These are phyloP conservation scores for Tephrocybe sp. DNA, from an alignment of 768 basidiomycete genomes.

Conservation along the genomic window DNA sequence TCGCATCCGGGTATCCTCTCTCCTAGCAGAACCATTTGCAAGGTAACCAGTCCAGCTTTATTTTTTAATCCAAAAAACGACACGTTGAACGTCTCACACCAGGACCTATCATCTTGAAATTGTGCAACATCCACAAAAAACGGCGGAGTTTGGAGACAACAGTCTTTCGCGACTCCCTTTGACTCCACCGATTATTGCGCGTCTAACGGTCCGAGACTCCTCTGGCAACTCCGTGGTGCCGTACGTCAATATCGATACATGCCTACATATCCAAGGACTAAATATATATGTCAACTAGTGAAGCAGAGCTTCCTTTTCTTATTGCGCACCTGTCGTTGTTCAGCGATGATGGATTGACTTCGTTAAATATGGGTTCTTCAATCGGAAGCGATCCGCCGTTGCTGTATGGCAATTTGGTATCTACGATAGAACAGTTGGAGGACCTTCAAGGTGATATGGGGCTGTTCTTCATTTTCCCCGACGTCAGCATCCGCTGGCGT, in stretches of 20 bases:
- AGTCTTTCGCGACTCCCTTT: slow-evolving; percentile 78
- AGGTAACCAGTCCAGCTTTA: slow-evolving; percentile 34
- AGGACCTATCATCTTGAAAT: slow-evolving; percentile 81
- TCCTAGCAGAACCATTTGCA: slow-evolving; percentile 51
- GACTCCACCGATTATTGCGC: slow-evolving; percentile 81
- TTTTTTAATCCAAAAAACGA: slow-evolving; percentile 8
- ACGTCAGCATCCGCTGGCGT: slow-evolving; percentile 79
- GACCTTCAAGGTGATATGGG: slow-evolving; percentile 79
- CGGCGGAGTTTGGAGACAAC: slow-evolving; percentile 77
- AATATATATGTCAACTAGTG: slow-evolving; percentile 44
- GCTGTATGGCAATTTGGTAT: slow-evolving; percentile 83
- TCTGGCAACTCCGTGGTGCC: slow-evolving; percentile 71
- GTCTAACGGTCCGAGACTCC: slow-evolving; percentile 70
- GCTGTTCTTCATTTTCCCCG: slow-evolving; percentile 88
- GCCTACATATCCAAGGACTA: slow-evolving; percentile 1
- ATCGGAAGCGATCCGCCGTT: slow-evolving; percentile 54
- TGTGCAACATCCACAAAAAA: slow-evolving; percentile 78
- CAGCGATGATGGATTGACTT: slow-evolving; percentile 60
- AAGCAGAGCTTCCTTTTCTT: slow-evolving; percentile 84
- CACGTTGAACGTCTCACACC: slow-evolving; percentile 17
- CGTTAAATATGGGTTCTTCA: slow-evolving; percentile 63
- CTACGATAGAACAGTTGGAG: slow-evolving; percentile 74
- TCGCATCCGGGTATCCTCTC: slow-evolving; percentile 57
- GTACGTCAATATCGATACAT: slow-evolving; percentile 48
- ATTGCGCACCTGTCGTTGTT: slow-evolving; percentile 79